Evolutionary conservation across 2,329 filamentous ascomycete genomes (phyloP), one percentile per base, ranked within the genome.

Genomic region (Hypoxylon sp.): DNA sequence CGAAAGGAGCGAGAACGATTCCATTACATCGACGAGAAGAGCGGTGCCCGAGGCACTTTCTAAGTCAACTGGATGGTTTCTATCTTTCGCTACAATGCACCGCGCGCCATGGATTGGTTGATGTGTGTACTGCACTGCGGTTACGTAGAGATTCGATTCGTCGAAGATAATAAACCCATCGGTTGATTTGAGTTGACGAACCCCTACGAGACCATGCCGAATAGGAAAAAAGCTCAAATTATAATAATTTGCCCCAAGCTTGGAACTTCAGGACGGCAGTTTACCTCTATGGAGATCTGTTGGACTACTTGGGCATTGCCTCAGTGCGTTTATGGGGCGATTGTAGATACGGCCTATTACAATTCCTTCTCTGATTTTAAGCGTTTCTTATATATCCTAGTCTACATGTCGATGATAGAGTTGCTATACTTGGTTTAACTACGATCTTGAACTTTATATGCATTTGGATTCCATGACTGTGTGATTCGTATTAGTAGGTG

Each of bases 11-110:
- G 89, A 76, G 90, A 92, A 80, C 86, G 93, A 66, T 96, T 94
- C 82, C 88, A 89, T 66, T 86, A 92, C 77, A 95, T 96, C 75
- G 92, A 95, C 77, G 89, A 94, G 85, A 96, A 96, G 88, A 88
- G 81, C 70, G 88, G 90, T 58, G 81, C 82, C 71, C 80, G 79
- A 68, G 80, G 85, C 57, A 81, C 83, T 33, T 87, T 87, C 78
- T 86, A 82, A 76, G 62, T 31, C 31, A 55, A 48, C n/a, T 46
- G 25, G 37, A 53, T 51, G 58, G 48, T 48, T 40, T 30, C 31
- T 61, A 35, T 53, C 46, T 54, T 61, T 48, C 20, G 51, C 57
- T 49, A 63, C 49, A 53, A 62, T 60, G 49, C 59, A 37, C 57
- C 37, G 10, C 49, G 20, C 37, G 37, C 64, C 61, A 65, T 71